Conservation (phyloP, 371 early-diverging fungal genomes). For the Mucor racemosus region DNA sequence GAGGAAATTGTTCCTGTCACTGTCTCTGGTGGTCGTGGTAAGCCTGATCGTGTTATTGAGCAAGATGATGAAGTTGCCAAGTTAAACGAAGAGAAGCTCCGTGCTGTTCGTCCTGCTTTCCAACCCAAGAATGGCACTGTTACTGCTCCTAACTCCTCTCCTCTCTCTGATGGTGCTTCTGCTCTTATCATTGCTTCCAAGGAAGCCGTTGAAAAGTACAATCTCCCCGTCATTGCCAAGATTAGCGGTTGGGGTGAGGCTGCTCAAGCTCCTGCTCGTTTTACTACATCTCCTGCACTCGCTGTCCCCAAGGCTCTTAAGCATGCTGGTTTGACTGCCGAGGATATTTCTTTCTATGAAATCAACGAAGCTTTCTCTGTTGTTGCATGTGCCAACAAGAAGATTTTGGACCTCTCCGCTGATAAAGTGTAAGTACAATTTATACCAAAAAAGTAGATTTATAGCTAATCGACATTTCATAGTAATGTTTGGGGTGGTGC, state of each 20-base stretch:
- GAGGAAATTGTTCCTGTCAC: slow-evolving; percentile 90
- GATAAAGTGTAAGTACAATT: slow-evolving; percentile 63
- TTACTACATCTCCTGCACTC: slow-evolving; percentile 92
- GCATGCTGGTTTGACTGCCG: slow-evolving; percentile 70
- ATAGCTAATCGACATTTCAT: neutral
- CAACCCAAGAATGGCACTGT: slow-evolving; percentile 84
- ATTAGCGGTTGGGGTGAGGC: slow-evolving; percentile 79
- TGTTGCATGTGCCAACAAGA: slow-evolving; percentile 91
- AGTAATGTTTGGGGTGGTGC: slow-evolving; percentile 94
- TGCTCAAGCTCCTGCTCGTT: slow-evolving; percentile 81
- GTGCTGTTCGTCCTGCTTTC: slow-evolving; percentile 91
- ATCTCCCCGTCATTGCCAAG: slow-evolving; percentile 77
- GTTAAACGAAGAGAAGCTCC: slow-evolving; percentile 78
- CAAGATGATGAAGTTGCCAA: slow-evolving; percentile 82
- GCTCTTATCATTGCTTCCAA: slow-evolving; percentile 89
- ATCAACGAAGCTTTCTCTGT: slow-evolving; percentile 99
- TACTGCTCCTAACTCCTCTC: slow-evolving; percentile 96
- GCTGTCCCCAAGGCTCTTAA: slow-evolving; percentile 93
- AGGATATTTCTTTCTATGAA: slow-evolving; percentile 85
- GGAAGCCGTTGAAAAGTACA: slow-evolving; percentile 73
- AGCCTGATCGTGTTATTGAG: slow-evolving; percentile 79
- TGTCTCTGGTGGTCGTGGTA: slow-evolving; percentile 83
- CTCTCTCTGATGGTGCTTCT: slow-evolving; percentile 94
- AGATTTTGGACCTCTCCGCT: slow-evolving; percentile 71
- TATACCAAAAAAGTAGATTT: neutral